Conservation (phyloP, 768 basidiomycete species). For the Gloeophyllum trabeum region DNA sequence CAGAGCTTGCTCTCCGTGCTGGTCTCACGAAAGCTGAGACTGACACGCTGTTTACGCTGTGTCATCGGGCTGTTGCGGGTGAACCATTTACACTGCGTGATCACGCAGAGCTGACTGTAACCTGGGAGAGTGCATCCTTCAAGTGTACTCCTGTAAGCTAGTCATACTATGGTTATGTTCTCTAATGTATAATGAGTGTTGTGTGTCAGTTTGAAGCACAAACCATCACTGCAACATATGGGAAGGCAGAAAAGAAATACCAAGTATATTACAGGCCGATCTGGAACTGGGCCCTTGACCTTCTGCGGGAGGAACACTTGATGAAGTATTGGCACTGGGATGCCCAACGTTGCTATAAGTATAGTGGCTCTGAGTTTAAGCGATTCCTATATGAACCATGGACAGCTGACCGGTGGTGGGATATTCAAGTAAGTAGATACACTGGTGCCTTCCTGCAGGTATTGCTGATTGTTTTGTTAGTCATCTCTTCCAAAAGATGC, state of each 20-base stretch:
- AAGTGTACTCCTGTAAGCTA: slow-evolving; percentile 6
- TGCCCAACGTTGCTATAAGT: slow-evolving; percentile 18
- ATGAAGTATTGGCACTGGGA: slow-evolving; percentile 19
- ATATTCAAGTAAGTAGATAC: slow-evolving; percentile 20
- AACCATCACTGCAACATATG: slow-evolving; percentile 11
- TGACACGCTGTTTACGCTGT: slow-evolving; percentile 11
- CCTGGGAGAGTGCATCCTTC: slow-evolving; percentile 10
- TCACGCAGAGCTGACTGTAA: slow-evolving; percentile 9
- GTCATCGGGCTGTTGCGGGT: slow-evolving; percentile 3
- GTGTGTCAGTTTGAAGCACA: slow-evolving; percentile 9
- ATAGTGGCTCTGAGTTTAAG: slow-evolving; percentile 15
- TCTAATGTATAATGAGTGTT: neutral
- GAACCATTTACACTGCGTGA: slow-evolving; percentile 11
- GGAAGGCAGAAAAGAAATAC: slow-evolving; percentile 7
- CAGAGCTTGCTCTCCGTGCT: slow-evolving; percentile 13
- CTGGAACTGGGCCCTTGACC: slow-evolving; percentile 17
- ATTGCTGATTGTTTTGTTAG: too few relatives aligned
- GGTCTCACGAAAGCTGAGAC: slow-evolving; percentile 11
- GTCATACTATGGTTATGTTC: too few relatives aligned
- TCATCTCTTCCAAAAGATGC: slow-evolving; percentile 4
- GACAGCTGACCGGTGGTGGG: slow-evolving; percentile 24
- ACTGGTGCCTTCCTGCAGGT: too few relatives aligned
- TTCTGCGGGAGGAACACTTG: slow-evolving; percentile 16
- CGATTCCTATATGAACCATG: slow-evolving; percentile 24
- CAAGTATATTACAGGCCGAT: slow-evolving; percentile 13